These are phyloP conservation scores for Colletotrichum sp. DNA, from an alignment of 2,329 filamentous ascomycete species.

Conservation along the genomic window DNA sequence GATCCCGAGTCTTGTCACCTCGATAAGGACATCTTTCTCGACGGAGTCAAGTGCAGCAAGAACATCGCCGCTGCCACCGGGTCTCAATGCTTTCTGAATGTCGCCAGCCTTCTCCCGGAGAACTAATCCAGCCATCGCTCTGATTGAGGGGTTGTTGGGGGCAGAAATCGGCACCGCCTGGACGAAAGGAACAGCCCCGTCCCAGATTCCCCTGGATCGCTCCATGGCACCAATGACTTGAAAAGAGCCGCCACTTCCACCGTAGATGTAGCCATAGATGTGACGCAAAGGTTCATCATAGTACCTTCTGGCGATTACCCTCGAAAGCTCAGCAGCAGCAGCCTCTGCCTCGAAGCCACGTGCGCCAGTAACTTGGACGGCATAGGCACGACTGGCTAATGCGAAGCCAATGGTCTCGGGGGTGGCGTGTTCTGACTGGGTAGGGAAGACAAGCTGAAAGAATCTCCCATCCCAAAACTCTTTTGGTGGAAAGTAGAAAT, in stretches of 20 bases:
- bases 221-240: constrained; percentile 24
- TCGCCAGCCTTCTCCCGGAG: neutral
- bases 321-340: constrained; percentile 24
- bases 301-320: constrained; percentile 17
- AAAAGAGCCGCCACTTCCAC: constrained; percentile 27
- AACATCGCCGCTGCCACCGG: constrained; percentile 14
- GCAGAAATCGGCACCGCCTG: constrained; percentile 24
- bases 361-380: constrained; percentile 20
- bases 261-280: constrained; percentile 27
- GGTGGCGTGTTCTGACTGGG: constrained; percentile 14
- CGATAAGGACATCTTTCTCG: neutral
- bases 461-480: constrained; percentile 22
- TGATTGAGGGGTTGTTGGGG: constrained; percentile 21
- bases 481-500: constrained; percentile 25
- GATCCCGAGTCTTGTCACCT: constrained; percentile 12
- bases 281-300: neutral
- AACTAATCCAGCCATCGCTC: constrained; percentile 12
- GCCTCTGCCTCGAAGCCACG: constrained; percentile 26
- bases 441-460: constrained; percentile 25
- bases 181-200: constrained; percentile 25
- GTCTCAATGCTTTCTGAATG: constrained; percentile 7
- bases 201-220: constrained; percentile 25
- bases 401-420: constrained; percentile 21
- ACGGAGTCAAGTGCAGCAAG: neutral
- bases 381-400: constrained; percentile 24